These are phyloP conservation scores for Pyronema omphalodes DNA, from an alignment of 495 filamentous ascomycete genomes.

Conservation along the genomic window DNA sequence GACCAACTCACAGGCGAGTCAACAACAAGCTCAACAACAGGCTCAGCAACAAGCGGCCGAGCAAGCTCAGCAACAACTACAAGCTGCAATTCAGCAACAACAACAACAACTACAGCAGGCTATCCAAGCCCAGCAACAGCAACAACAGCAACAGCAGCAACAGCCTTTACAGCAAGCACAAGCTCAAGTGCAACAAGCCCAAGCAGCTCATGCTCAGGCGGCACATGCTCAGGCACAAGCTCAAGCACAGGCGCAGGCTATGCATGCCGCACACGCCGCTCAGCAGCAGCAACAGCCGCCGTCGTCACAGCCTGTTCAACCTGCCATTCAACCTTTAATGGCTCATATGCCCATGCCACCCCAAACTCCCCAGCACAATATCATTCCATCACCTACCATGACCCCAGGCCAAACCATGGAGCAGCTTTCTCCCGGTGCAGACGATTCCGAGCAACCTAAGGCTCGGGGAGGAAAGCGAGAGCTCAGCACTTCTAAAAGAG, in stretches of 20 bases:
- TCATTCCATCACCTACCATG: slow-evolving; percentile 6
- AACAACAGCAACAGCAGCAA: slow-evolving; percentile 24
- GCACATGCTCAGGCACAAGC: slow-evolving; percentile 10
- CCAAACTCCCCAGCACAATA: slow-evolving; percentile 17
- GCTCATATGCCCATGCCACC: background rate
- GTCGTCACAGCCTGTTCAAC: no score
- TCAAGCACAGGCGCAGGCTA: background rate
- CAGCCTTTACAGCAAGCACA: slow-evolving; percentile 25
- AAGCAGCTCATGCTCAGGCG: no score
- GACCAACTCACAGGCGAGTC: slow-evolving; percentile 12
- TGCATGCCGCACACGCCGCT: no score
- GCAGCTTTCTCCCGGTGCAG: slow-evolving; percentile 16
- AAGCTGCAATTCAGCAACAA: background rate
- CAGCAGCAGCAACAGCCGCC: no score
- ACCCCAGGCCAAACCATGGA: slow-evolving; percentile 8
- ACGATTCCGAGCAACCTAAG: slow-evolving; percentile 27
- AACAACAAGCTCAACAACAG: slow-evolving; percentile 1
- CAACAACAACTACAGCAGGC: slow-evolving; percentile 28
- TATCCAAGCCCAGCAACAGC: slow-evolving; percentile 17
- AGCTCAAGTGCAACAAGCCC: no score
- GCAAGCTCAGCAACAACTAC: background rate
- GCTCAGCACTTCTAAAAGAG: slow-evolving; percentile 83
- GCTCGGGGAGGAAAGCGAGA: slow-evolving; percentile 52
- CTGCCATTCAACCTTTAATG: no score
- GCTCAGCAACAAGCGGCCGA: background rate